Conservation (phyloP, 768 basidiomycete species). For the Naganishia vishniacii region DNA sequence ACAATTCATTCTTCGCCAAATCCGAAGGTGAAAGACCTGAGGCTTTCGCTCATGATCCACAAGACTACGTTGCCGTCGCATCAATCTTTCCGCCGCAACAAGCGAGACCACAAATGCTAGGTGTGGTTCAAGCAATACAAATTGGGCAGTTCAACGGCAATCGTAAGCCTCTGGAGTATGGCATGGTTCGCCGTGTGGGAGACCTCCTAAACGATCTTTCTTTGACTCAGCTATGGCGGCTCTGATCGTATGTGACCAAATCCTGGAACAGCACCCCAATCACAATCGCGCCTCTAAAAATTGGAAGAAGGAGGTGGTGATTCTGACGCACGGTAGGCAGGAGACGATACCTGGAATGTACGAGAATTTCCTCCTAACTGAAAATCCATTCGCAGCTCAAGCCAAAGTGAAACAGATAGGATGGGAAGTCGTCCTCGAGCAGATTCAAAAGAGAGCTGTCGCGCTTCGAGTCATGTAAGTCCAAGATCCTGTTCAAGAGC, state of each 20-base stretch:
- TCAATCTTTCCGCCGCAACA: constrained; percentile 44
- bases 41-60: constrained; percentile 40
- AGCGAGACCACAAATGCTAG: constrained; percentile 44
- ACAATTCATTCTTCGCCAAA: constrained; percentile 43
- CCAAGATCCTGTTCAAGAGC: neutral
- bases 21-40: constrained; percentile 32
- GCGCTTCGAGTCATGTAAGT: constrained; percentile 67
- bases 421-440: constrained; percentile 52
- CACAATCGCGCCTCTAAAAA: constrained; percentile 57
- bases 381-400: constrained; percentile 25
- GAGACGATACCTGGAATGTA: constrained; percentile 49
- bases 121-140: constrained; percentile 40
- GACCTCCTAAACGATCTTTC: constrained; percentile 1
- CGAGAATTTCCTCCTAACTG: neutral
- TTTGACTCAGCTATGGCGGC: constrained; percentile 66
- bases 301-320: constrained; percentile 76
- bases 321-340: constrained; percentile 80
- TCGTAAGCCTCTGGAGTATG: constrained; percentile 39
- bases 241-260: constrained; percentile 77
- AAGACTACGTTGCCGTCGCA: constrained; percentile 35
- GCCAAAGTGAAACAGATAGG: constrained; percentile 42
- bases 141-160: constrained; percentile 42
- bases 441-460: constrained; percentile 61
- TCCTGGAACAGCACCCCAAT: constrained; percentile 62
- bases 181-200: neutral